Conservation (phyloP, 306 rosid species). For the Acmispon strigosus region DNA sequence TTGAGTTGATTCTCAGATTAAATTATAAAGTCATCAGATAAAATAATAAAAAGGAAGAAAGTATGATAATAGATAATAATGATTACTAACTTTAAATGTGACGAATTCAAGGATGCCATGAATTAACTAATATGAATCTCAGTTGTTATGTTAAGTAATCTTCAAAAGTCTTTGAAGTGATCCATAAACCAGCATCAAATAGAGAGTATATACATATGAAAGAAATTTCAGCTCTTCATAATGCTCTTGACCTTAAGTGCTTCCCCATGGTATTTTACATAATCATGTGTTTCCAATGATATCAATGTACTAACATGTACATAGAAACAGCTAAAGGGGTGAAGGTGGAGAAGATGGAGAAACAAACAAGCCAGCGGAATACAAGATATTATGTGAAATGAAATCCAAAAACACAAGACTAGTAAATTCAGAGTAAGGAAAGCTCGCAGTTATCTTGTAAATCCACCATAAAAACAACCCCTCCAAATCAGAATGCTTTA, state of each 20-base stretch:
- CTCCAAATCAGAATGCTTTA: not conserved
- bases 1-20: constrained; percentile 13
- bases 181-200: not conserved
- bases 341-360: not conserved
- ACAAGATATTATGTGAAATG: not conserved
- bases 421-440: not conserved
- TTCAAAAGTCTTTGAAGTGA: not conserved
- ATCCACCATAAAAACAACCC: not conserved
- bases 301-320: not conserved
- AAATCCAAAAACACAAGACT: not conserved
- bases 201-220: not conserved
- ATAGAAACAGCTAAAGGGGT: not conserved
- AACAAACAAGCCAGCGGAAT: not conserved
- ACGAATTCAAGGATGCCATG: not conserved
- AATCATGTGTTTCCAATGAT: not conserved
- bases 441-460: not conserved
- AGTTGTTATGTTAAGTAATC: not conserved
- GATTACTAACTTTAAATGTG: not conserved
- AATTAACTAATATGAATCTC: not conserved
- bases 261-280: constrained; percentile 1
- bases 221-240: not conserved
- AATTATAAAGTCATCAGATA: constrained; percentile 5
- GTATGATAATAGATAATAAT: not conserved
- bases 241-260: not conserved
- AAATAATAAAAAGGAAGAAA: not conserved